Base-by-base conservation (phyloP, 2,329 filamentous ascomycete genomes). In the Pseudogymnoascus sp. region DNA sequence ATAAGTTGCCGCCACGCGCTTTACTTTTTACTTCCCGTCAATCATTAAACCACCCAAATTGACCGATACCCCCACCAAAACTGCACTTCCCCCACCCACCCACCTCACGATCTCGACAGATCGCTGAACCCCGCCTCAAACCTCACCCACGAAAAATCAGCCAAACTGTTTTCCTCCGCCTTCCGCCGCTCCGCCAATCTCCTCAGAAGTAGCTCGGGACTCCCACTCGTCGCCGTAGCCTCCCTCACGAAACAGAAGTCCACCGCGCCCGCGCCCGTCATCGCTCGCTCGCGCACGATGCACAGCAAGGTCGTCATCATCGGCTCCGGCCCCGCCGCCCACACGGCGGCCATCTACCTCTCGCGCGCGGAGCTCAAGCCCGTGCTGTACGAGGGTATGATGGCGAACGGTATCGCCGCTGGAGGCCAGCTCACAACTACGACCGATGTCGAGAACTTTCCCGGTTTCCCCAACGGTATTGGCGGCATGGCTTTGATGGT, bases 371-470 rank as follows among this genome's bases (percentile, higher is more conserved):
- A 99, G 75, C 79, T 99, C 74, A 90, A 95, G 78, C 85, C 94
- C 66, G 90, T 97, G 66, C 83, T 99, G 69, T 99, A 97, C 75
- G 94, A 99, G 80, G 94, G 94, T 70, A 96, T 99, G 83, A 87
- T 99, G 75, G 94, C 94, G 71, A 94, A 97, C 73, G 94, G 93
- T 72, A 96, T 95, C 71, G 94, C 94, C 6, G 91, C 94, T 49
- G 94, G 94, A 69, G 94, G 94, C 63, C 94, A 99, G 82, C 83
- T 99, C 69, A 99, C 95, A 62, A 99, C 95, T 26, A 99, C 94
- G 62, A 97, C 96, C 72, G 95, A 99, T 69, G 87, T 99, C 64
- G 94, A 99, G 81, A 99, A 99, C 83, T 99, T 89, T 78, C 94
- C 94, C 26, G 94, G 94, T 58, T 99, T 97, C 80, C 89, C 90